phyloP scores from a whole-genome alignment of 2,329 filamentous ascomycete species.

The Sphaerulina populicola region DNA sequence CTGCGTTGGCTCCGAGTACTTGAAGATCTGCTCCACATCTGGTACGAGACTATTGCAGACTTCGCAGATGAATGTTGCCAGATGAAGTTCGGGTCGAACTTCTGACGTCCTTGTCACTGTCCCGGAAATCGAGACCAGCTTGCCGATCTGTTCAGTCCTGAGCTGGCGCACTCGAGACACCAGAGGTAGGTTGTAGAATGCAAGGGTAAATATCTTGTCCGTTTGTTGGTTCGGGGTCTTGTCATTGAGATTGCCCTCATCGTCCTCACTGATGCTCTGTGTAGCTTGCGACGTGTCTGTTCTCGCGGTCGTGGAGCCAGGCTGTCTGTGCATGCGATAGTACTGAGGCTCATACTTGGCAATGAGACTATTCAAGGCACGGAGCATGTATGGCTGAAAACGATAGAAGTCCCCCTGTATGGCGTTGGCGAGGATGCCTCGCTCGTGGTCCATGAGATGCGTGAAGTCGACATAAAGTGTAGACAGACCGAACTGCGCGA shows the following conservation, averaged over 20 bases:
- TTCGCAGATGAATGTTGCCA: conserved; percentile 89
- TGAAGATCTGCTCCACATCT: conserved; percentile 94
- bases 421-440: conserved; percentile 73
- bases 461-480: conserved; percentile 82
- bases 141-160: conserved; percentile 82
- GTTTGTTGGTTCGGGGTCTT: conserved; percentile 89
- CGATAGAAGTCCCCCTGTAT: conserved; percentile 90
- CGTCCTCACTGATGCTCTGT: conserved; percentile 53
- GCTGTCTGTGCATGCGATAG: conserved; percentile 84
- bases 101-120: conserved; percentile 96
- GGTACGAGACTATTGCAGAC: conserved; percentile 74
- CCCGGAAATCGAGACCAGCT: conserved; percentile 88
- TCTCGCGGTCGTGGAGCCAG: conserved; percentile 63
- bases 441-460: conserved; percentile 68
- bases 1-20: conserved; percentile 92
- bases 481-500: conserved; percentile 66
- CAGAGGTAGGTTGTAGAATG: conserved; percentile 86
- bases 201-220: conserved; percentile 87
- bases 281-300: conserved; percentile 50
- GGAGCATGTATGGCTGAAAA: conserved; percentile 82
- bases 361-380: conserved; percentile 84
- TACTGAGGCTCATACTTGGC: conserved; percentile 91
- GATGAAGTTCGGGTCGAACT: conserved; percentile 83
- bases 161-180: conserved; percentile 79
- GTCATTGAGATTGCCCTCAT: conserved; percentile 50